Evolutionary conservation across 805 yeast species (phyloP).

Genomic region (Torulaspora quercuum): DNA sequence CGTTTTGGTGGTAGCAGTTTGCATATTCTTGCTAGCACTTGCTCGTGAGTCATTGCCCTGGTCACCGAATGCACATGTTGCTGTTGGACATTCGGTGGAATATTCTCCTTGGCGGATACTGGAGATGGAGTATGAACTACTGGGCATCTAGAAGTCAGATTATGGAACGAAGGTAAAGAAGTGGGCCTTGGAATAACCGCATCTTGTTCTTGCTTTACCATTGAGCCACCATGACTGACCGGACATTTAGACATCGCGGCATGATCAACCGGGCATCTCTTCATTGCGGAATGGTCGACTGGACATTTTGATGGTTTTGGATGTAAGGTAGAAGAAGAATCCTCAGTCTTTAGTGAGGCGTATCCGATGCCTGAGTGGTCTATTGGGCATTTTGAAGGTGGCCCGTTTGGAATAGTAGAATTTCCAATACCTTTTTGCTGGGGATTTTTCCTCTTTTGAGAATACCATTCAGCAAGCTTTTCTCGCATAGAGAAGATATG

Average conservation of each 20-base stretch:
- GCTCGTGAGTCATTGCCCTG: conserved; percentile 17
- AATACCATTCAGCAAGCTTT: conserved; percentile 35
- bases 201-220: conserved; percentile 8
- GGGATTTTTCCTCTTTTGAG: conserved; percentile 23
- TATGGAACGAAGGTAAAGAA: conserved; percentile 28
- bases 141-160: conserved; percentile 31
- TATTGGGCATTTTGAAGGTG: conserved; percentile 30
- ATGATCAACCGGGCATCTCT: conserved; percentile 21
- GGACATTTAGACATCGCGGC: conserved; percentile 27
- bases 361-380: conserved; percentile 17
- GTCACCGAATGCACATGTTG: conserved; percentile 1
- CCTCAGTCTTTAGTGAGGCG: conserved; percentile 3
- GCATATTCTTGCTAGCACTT: conserved; percentile 33
- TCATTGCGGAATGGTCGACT: conserved; percentile 6
- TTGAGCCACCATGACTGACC: conserved; percentile 15
- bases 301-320: conserved; percentile 10
- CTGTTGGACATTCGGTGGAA: conserved; percentile 5
- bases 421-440: conserved; percentile 16
- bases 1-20: conserved; percentile 51
- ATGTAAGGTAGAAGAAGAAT: conserved; percentile 6
- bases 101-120: conserved; percentile 4
- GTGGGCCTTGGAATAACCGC: conserved; percentile 9
- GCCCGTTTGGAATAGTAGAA: conserved; percentile 23
- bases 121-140: conserved; percentile 21
- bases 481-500: conserved; percentile 45